These are phyloP conservation scores for Escovopsis sp. DNA, from an alignment of 2,329 filamentous ascomycete genomes.

Conservation along the genomic window DNA sequence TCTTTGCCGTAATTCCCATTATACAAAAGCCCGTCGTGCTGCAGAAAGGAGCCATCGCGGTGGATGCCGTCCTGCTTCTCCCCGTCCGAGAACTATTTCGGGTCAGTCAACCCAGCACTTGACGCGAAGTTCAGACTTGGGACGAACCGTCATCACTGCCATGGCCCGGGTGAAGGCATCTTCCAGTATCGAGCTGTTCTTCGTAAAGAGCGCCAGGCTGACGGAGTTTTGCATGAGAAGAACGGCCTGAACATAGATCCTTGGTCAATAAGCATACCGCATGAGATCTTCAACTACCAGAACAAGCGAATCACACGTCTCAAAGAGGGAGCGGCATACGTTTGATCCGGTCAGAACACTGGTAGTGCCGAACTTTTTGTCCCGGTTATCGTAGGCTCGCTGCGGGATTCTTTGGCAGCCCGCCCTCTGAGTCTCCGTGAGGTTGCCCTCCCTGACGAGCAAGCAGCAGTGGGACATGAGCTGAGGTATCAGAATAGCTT, in stretches of 20 bases:
- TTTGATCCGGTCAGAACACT: slow-evolving; percentile 11
- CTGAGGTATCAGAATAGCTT: slow-evolving; percentile 11
- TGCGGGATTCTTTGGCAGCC: slow-evolving; percentile 10
- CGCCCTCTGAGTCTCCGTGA: slow-evolving; percentile 6
- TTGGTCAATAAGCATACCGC: not conserved
- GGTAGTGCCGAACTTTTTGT: slow-evolving; percentile 8
- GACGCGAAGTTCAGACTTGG: not conserved
- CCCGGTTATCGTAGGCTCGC: slow-evolving; percentile 10
- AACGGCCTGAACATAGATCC: slow-evolving; percentile 5
- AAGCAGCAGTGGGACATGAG: slow-evolving; percentile 10
- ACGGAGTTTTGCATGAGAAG: slow-evolving; percentile 12
- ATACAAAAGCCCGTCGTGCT: slow-evolving; percentile 11
- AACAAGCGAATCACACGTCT: not conserved
- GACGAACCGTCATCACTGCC: slow-evolving; percentile 9
- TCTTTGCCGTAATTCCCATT: slow-evolving; percentile 14
- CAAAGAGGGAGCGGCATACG: slow-evolving; percentile 1
- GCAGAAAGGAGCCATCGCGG: slow-evolving; percentile 11
- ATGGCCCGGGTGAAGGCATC: slow-evolving; percentile 8
- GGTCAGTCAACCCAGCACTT: not conserved
- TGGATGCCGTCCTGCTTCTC: slow-evolving; percentile 11
- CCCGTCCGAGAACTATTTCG: slow-evolving; percentile 7
- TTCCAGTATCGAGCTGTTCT: slow-evolving; percentile 9
- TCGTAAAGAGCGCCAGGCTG: slow-evolving; percentile 10
- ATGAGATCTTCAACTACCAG: not conserved
- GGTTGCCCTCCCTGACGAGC: slow-evolving; percentile 8